Evolutionary conservation across 768 basidiomycete genomes (phyloP), one percentile per base, ranked within the genome.

Genomic region (Russula brevipes): DNA sequence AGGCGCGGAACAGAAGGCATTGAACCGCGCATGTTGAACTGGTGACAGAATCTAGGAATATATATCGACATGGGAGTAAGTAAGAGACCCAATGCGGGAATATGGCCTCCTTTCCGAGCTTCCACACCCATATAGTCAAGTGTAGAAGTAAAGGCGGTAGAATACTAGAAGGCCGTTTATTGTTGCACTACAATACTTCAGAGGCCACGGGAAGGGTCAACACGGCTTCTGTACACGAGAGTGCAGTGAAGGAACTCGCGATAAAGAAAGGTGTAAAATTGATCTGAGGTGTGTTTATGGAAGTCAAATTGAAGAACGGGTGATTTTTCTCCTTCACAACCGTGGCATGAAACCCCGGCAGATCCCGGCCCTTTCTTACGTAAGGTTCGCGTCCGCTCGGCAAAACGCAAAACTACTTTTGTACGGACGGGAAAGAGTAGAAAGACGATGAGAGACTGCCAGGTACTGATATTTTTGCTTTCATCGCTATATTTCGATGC

Each of bases 341-440:
- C 24, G 24, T 24, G 38, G 2, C 16, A 5, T 10, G 8, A 42
- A 42, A 42, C 41, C 16, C 10, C 46, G 30, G 46, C 9, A 30
- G 51, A 30, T 24, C 9, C 61, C 57, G 44, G 8, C 1, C 7
- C 10, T 7, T 7, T 11, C 44, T 64, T 60, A 64, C 47, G 39
- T 59, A 64, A 64, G 16, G 12, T 5, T 14, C 56, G 42, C 57
- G 58, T 59, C 63, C 63, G 62, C n/a, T n/a, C 57, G 57, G 30
- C 35, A 24, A 24, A 24, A 24, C 24, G 24, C 24, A 35, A n/a
- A n/a, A n/a, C n/a, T n/a, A n/a, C n/a, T n/a, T n/a, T 82, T 68
- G 85, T 87, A 85, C 87, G n/a, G n/a, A 87, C 68, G 81, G 83
- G n/a, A n/a, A n/a, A n/a, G n/a, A n/a, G n/a, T n/a, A 85, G 67